Base-by-base conservation (phyloP, 1,139 yeast species). In the Maudiozyma humilis region DNA sequence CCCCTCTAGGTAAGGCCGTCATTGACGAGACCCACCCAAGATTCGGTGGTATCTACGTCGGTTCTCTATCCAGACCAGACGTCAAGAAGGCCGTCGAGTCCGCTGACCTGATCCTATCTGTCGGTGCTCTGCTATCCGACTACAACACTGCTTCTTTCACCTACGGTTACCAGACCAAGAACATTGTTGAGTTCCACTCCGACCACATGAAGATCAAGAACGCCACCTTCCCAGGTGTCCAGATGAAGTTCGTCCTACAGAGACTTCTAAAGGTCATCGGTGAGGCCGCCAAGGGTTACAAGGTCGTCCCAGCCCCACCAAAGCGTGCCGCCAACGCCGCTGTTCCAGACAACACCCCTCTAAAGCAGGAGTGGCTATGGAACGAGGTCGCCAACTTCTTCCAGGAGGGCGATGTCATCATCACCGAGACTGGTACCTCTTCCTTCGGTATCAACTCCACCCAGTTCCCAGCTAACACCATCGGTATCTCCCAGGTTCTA, bases 131-230 rank as follows among this genome's bases (percentile, higher is more conserved):
- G 58, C 70, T 84, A 58, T 83, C 94, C 41, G 94, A 85, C 67
- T 85, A 82, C 76, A 85, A 84, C 72, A 85, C 95, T 47, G 94
- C 94, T 61, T 81, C 93, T 12, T 85, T 85, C 73, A 78, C 91
- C 20, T 85, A 85, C 69, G 75, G 80, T 45, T 82, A 83, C 72
- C 72, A 77, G 59, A 84, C 94, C 52, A 78, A 75, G 64, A 83
- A 84, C 70, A 73, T 84, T 54, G 77, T 85, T 52, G 95, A 85
- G 69, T 81, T 85, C 76, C 95, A 85, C 67, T 82, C 94, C 13
- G 89, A 84, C 68, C 76, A 80, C 71, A 78, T 82, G 62, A 82
- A 82, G 69, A 77, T 85, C 64, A 78, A 75, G 62, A 77, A 71
- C 54, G 94, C 94, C 44, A 72, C 78, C 29, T 85, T 78, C 76